phyloP scores from a whole-genome alignment of 441 rosid genomes.

The Populus hybrid region DNA sequence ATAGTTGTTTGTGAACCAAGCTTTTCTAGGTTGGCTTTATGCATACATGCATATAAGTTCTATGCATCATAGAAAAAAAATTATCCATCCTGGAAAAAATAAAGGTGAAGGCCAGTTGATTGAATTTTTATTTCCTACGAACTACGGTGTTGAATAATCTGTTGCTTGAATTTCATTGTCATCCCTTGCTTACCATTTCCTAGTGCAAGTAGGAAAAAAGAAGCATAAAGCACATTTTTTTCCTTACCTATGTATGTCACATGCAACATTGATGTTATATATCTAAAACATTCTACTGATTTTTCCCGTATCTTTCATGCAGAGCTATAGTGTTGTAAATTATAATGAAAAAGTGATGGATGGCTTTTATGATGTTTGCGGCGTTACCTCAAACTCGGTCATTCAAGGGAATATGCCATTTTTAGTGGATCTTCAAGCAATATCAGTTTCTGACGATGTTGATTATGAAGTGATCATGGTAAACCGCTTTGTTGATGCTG shows the following conservation, averaged over 20 bases:
- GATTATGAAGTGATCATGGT: slow-evolving; percentile 85
- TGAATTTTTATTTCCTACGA: neutral
- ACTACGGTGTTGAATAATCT: neutral
- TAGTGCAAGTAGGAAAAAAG: neutral
- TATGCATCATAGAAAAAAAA: neutral
- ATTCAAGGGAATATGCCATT: slow-evolving; percentile 80
- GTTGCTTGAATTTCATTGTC: neutral
- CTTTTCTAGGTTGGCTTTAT: neutral
- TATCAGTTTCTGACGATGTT: slow-evolving; percentile 58
- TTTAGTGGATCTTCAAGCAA: slow-evolving; percentile 77
- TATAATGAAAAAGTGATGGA: slow-evolving; percentile 81
- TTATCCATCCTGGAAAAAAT: neutral
- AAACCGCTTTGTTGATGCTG: slow-evolving; percentile 70
- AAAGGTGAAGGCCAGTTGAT: neutral
- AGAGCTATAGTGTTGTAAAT: slow-evolving; percentile 87
- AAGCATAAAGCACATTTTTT: neutral
- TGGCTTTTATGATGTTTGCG: slow-evolving; percentile 91
- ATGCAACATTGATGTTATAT: neutral
- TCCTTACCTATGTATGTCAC: neutral
- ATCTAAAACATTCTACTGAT: neutral
- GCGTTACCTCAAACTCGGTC: slow-evolving; percentile 54
- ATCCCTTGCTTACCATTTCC: neutral
- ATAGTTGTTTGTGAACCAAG: neutral
- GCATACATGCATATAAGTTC: neutral
- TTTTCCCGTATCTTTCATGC: slow-evolving; percentile 32